These are phyloP conservation scores for Oleoguttula mirabilis DNA, from an alignment of 495 filamentous ascomycete genomes.

Conservation along the genomic window DNA sequence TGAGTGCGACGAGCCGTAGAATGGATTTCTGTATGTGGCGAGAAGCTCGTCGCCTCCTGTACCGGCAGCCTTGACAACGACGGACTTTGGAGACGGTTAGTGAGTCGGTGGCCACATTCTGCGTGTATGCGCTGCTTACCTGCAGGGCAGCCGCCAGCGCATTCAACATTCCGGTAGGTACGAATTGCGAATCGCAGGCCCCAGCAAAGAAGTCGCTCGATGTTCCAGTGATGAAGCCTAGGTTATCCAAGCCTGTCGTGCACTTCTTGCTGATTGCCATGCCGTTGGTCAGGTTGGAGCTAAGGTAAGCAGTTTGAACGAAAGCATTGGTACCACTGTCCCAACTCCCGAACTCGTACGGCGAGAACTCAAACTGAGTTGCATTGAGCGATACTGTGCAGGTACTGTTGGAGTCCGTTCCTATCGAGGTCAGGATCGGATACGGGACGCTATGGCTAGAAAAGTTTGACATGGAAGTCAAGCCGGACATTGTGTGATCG, in stretches of 20 bases:
- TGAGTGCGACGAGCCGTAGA: constrained; percentile 26
- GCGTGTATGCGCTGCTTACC: constrained; percentile 3
- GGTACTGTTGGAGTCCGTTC: constrained; percentile 26
- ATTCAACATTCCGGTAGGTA: neutral
- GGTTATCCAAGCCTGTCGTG: constrained; percentile 36
- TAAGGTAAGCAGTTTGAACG: constrained; percentile 33
- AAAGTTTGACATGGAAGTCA: constrained; percentile 29
- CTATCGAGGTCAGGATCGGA: constrained; percentile 33
- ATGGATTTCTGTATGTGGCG: constrained; percentile 35
- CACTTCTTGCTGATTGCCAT: constrained; percentile 26
- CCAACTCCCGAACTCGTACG: constrained; percentile 38
- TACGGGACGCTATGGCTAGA: constrained; percentile 29
- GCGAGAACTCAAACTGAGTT: constrained; percentile 35
- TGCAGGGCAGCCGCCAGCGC: constrained; percentile 14
- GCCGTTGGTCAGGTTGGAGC: constrained; percentile 30
- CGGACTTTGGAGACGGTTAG: no score
- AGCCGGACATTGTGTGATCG: constrained; percentile 23
- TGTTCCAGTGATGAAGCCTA: constrained; percentile 38
- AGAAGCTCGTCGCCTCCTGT: constrained; percentile 21
- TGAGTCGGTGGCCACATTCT: constrained; percentile 12
- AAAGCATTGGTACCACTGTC: constrained; percentile 33
- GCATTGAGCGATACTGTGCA: constrained; percentile 28
- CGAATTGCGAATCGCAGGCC: constrained; percentile 21
- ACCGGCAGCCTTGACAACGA: constrained; percentile 14
- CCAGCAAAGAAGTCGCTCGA: constrained; percentile 30